Evolutionary conservation across 2,329 filamentous ascomycete genomes (phyloP).

Genomic region (Zalaria obscura): DNA sequence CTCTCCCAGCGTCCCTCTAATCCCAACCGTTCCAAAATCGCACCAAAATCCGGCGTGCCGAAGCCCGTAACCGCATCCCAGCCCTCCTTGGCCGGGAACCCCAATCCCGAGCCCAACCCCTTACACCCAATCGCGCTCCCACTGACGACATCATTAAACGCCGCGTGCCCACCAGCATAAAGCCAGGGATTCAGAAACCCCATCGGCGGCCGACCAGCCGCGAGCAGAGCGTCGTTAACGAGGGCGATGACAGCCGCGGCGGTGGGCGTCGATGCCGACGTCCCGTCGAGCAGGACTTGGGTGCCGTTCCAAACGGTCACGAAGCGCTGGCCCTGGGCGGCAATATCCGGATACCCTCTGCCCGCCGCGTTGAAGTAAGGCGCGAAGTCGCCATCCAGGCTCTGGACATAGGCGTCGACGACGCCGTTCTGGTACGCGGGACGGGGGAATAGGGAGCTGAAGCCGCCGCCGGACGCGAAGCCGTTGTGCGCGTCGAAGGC

Average conservation of each 20-base stretch:
- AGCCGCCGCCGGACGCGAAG: slow-evolving; percentile 35
- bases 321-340: slow-evolving; percentile 38
- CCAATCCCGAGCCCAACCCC: slow-evolving; percentile 4
- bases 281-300: slow-evolving; percentile 29
- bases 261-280: slow-evolving; percentile 40
- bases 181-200: slow-evolving; percentile 40
- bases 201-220: slow-evolving; percentile 30
- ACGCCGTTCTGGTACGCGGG: slow-evolving; percentile 30
- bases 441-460: slow-evolving; percentile 29
- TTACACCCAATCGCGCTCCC: slow-evolving; percentile 21
- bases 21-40: background rate
- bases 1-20: no score
- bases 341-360: slow-evolving; percentile 32
- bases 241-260: slow-evolving; percentile 43
- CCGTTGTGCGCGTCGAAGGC: slow-evolving; percentile 36
- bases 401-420: slow-evolving; percentile 26
- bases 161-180: slow-evolving; percentile 32
- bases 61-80: slow-evolving; percentile 20
- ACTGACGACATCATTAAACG: slow-evolving; percentile 31
- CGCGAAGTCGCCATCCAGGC: slow-evolving; percentile 23
- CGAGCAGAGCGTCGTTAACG: slow-evolving; percentile 45
- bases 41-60: slow-evolving; percentile 13
- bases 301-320: slow-evolving; percentile 24
- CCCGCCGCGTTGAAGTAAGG: slow-evolving; percentile 31
- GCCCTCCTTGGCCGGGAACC: slow-evolving; percentile 16